phyloP scores from a whole-genome alignment of 192 early-diverging fungal genomes.

The Mortierella antarctica region DNA sequence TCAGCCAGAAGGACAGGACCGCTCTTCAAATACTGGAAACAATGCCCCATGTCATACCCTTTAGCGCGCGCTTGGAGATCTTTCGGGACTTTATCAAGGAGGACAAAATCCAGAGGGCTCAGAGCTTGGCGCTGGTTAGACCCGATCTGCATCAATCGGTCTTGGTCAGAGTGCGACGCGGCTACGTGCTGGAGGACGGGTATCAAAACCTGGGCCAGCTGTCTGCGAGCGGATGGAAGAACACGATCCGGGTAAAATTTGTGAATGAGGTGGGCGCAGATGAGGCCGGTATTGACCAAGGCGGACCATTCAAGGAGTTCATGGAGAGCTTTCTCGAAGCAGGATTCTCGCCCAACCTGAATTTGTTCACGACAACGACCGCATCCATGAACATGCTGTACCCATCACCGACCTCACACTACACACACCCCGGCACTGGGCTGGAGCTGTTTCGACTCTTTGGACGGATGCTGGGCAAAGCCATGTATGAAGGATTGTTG shows the following conservation, averaged over 20 bases:
- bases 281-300: slow-evolving; percentile 87
- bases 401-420: slow-evolving; percentile 57
- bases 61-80: slow-evolving; percentile 84
- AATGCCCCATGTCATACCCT: slow-evolving; percentile 92
- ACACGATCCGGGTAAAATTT: slow-evolving; percentile 63
- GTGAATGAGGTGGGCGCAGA: slow-evolving; percentile 62
- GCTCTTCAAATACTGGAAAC: slow-evolving; percentile 73
- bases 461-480: slow-evolving; percentile 71
- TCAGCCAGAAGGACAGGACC: slow-evolving; percentile 55
- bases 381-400: slow-evolving; percentile 57
- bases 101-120: slow-evolving; percentile 59
- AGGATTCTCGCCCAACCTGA: slow-evolving; percentile 64
- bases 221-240: slow-evolving; percentile 54
- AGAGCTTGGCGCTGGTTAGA: slow-evolving; percentile 17
- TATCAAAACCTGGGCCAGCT: slow-evolving; percentile 63
- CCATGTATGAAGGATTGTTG: slow-evolving; percentile 70
- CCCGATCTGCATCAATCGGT: slow-evolving; percentile 44
- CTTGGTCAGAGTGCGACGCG: slow-evolving; percentile 68
- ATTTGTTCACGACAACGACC: slow-evolving; percentile 60
- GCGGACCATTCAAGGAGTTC: slow-evolving; percentile 84
- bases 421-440: slow-evolving; percentile 43
- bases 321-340: slow-evolving; percentile 63
- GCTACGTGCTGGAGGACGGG: slow-evolving; percentile 79
- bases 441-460: slow-evolving; percentile 63
- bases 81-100: slow-evolving; percentile 81